Evolutionary conservation across 2,329 filamentous ascomycete species (phyloP).

Genomic region (Polychaeton citri): DNA sequence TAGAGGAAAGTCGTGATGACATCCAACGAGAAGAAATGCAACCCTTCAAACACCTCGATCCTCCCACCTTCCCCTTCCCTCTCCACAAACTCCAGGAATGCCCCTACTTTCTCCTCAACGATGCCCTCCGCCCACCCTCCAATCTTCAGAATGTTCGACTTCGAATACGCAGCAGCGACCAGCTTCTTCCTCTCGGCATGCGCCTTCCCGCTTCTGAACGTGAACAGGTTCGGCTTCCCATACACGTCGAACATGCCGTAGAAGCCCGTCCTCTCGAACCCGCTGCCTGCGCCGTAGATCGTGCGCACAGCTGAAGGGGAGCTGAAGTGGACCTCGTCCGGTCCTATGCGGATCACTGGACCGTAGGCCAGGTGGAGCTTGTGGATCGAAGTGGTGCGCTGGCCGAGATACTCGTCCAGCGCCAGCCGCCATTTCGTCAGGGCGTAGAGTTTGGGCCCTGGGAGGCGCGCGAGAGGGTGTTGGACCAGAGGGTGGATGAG

Average conservation of each 20-base stretch:
- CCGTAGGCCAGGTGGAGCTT: constrained; percentile 17
- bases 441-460: constrained; percentile 20
- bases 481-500: constrained; percentile 25
- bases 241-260: constrained; percentile 40
- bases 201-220: constrained; percentile 40
- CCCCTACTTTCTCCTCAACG: constrained; percentile 27
- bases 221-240: constrained; percentile 47
- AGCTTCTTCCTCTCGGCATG: constrained; percentile 45
- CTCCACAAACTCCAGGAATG: constrained; percentile 30
- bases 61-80: constrained; percentile 18
- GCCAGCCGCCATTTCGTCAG: no score
- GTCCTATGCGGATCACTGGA: constrained; percentile 18
- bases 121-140: constrained; percentile 17
- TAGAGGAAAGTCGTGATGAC: constrained; percentile 41
- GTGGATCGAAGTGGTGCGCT: no score
- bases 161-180: constrained; percentile 40
- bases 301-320: constrained; percentile 16
- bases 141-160: constrained; percentile 32
- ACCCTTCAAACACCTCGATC: constrained; percentile 34
- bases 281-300: constrained; percentile 18
- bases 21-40: constrained; percentile 43
- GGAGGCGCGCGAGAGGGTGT: constrained; percentile 25
- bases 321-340: constrained; percentile 18
- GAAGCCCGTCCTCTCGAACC: constrained; percentile 20
- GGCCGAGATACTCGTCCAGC: no score